phyloP scores from a whole-genome alignment of 1,284 basidiomycete genomes.

The Cutaneotrichosporon curvatum region DNA sequence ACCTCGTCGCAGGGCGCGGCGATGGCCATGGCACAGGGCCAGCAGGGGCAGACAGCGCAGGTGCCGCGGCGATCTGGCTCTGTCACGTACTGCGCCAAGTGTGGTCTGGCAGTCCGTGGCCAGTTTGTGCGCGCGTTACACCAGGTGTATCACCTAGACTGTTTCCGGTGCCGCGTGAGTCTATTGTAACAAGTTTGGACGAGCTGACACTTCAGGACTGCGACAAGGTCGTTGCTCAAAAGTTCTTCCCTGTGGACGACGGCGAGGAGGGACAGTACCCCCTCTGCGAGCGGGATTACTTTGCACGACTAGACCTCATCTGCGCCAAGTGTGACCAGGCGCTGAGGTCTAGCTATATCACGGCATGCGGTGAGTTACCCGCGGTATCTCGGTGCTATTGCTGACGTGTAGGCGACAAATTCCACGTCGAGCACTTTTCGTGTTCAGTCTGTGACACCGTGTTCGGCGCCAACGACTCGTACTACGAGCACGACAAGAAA shows the following conservation, averaged over 20 bases:
- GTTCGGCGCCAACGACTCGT: constrained; percentile 96
- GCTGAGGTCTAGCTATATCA: constrained; percentile 95
- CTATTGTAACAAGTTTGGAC: no score
- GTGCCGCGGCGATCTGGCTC: constrained; percentile 15
- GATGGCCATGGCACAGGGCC: background rate
- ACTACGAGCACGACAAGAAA: constrained; percentile 94
- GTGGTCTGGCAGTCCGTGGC: constrained; percentile 51
- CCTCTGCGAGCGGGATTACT: constrained; percentile 97
- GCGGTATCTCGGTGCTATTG: background rate
- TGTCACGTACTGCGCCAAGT: constrained; percentile 40
- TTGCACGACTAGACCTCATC: constrained; percentile 88
- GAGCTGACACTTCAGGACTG: constrained; percentile 68
- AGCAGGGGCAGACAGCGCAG: background rate
- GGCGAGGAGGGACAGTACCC: constrained; percentile 72
- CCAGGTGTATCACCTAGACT: constrained; percentile 89
- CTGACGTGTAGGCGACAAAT: constrained; percentile 74
- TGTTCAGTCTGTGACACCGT: constrained; percentile 93
- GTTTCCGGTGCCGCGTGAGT: constrained; percentile 91
- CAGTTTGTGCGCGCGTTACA: constrained; percentile 94
- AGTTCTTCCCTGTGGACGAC: constrained; percentile 93
- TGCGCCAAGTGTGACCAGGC: constrained; percentile 94
- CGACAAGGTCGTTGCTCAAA: constrained; percentile 89
- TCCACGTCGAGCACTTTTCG: constrained; percentile 98
- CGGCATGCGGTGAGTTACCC: constrained; percentile 82
- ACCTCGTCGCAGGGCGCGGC: constrained; percentile 6